Base-by-base conservation (phyloP, 345 rosid species). In the Trapa bicornis region DNA sequence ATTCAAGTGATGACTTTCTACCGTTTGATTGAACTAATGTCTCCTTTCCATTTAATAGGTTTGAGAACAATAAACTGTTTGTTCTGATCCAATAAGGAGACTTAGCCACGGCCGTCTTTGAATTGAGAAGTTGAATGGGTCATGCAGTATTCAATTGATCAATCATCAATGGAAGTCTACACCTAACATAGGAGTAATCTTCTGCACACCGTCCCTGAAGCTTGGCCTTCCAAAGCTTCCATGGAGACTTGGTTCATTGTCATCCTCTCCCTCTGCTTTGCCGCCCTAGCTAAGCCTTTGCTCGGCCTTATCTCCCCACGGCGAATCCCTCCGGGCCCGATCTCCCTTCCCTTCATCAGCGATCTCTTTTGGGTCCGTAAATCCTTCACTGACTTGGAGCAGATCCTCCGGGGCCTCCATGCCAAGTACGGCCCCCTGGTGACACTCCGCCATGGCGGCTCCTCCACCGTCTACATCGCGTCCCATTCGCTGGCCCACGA, bases 291-390 rank as follows among this genome's bases (percentile, higher is more conserved):
- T 35, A 39, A 41, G 11, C 5, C 47, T 36, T 10, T 68, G 33
- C 37, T 37, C 52, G 29, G 43, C 37, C 38, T 57, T 22, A 39
- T 68, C 37, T 58, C 37, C 50, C 0, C 36, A 8, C 38, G 45
- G 22, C 8, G 2, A 3, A 39, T 45, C 71, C 71, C 71, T 0
- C 71, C 65, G 0, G 53, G 71, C 11, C 71, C 71, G 3, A 65
- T 29, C 15, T 15, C 50, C 52, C 32, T 68, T 61, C 71, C 71
- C 48, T 15, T 68, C 65, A 14, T 68, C 53, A 33, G 71, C 35
- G 58, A 58, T 52, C 36, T 38, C 54, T 32, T 57, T 10, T 58
- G 64, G 64, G 37, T 57, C 52, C 15, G 63, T 32, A 10, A n/a
- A 6, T 54, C 71, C 52, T 68, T 57, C 14, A 3, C 38, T 33